Conservation (phyloP, 169 alveolate species). For the Plasmodium billcollinsi region DNA sequence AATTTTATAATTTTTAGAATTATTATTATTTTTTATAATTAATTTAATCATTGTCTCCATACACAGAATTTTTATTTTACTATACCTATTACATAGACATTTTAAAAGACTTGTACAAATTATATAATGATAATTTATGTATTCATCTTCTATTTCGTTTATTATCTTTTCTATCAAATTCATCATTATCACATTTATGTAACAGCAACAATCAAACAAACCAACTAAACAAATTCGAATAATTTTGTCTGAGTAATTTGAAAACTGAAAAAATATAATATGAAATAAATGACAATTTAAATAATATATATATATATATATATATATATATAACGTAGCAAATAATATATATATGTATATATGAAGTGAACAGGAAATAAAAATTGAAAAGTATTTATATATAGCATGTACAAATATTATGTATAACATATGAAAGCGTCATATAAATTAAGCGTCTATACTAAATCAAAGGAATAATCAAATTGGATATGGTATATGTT, state of each 20-base stretch:
- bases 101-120: conserved; percentile 43
- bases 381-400: neutral
- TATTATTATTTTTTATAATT: conserved; percentile 40
- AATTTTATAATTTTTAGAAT: conserved; percentile 50
- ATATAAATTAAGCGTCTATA: no score
- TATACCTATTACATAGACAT: conserved; percentile 56
- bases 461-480: no score
- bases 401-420: no score
- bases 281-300: neutral
- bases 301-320: neutral
- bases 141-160: conserved; percentile 18
- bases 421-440: no score
- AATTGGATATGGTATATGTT: no score
- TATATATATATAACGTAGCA: neutral
- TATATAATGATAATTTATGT: conserved; percentile 37
- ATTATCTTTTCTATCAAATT: conserved; percentile 40
- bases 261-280: conserved; percentile 21
- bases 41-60: conserved; percentile 21
- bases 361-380: neutral
- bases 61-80: conserved; percentile 51
- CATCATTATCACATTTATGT: conserved; percentile 48
- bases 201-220: conserved; percentile 29
- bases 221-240: conserved; percentile 42
- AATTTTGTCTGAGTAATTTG: conserved; percentile 24
- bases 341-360: neutral